phyloP scores from a whole-genome alignment of 768 basidiomycete genomes.

The Rhodotorula graminis region DNA sequence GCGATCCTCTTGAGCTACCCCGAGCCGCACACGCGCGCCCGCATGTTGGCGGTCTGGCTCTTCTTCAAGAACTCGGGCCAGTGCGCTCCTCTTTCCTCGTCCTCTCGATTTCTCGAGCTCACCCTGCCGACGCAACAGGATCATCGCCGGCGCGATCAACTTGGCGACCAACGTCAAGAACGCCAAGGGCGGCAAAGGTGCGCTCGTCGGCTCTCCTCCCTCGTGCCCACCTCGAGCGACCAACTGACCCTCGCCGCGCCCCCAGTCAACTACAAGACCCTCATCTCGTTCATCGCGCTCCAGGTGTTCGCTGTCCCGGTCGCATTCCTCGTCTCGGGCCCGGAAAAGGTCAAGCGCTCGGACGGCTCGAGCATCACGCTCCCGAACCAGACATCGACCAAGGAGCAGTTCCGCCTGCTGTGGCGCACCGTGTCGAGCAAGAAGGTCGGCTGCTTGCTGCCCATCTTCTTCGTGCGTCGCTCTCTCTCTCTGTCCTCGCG shows the following conservation, averaged over 20 bases:
- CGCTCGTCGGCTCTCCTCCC: not conserved
- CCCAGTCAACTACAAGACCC: conserved; percentile 16
- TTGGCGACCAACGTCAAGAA: conserved; percentile 7
- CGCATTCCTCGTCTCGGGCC: conserved; percentile 4
- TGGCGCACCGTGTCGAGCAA: not conserved
- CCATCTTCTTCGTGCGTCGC: conserved; percentile 10
- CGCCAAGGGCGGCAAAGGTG: conserved; percentile 18
- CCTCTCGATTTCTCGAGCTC: not conserved
- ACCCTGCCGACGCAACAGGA: not conserved
- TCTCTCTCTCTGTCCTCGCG: too few relatives aligned
- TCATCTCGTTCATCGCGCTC: conserved; percentile 11
- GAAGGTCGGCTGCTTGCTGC: not conserved
- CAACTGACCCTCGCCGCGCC: not conserved
- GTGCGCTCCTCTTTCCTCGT: not conserved
- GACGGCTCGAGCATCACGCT: not conserved
- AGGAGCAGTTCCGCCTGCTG: conserved; percentile 2
- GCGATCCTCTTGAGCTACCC: conserved; percentile 6
- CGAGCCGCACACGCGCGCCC: not conserved
- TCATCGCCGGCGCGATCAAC: conserved; percentile 7
- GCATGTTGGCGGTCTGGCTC: conserved; percentile 15
- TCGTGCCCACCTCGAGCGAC: not conserved
- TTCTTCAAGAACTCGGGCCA: conserved; percentile 15
- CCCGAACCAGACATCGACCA: not conserved
- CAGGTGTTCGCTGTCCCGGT: conserved; percentile 6
- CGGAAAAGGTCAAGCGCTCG: conserved; percentile 2